Conservation (phyloP, 2,329 filamentous ascomycete genomes). For the Simplicillium sp. region DNA sequence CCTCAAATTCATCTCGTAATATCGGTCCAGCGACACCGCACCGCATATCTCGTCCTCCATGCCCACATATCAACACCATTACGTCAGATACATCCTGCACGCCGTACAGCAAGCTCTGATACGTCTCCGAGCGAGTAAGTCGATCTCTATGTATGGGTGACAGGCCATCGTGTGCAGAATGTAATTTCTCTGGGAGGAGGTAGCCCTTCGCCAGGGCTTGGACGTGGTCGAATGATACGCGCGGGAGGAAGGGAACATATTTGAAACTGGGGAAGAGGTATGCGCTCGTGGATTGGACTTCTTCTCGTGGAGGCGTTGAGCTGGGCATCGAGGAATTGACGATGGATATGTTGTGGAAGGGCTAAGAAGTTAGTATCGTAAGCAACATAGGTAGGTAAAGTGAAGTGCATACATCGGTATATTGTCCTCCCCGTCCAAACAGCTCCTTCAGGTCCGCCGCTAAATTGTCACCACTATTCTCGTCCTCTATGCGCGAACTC, state of each 20-base stretch:
- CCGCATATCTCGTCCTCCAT: slow-evolving; percentile 69
- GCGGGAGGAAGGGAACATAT: slow-evolving; percentile 64
- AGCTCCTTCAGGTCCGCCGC: slow-evolving; percentile 64
- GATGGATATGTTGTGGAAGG: slow-evolving; percentile 72
- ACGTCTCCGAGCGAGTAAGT: slow-evolving; percentile 39
- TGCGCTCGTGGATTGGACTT: slow-evolving; percentile 49
- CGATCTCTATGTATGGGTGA: slow-evolving; percentile 48
- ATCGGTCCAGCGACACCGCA: slow-evolving; percentile 76
- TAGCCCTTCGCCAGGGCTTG: slow-evolving; percentile 54
- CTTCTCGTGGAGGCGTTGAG: slow-evolving; percentile 30
- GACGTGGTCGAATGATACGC: slow-evolving; percentile 45
- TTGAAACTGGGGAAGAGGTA: slow-evolving; percentile 79
- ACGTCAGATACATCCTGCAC: slow-evolving; percentile 58
- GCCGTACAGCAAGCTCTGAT: slow-evolving; percentile 38
- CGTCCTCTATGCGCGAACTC: slow-evolving; percentile 77
- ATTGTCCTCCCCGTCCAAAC: slow-evolving; percentile 55
- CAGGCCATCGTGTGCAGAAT: slow-evolving; percentile 50
- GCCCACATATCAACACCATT: slow-evolving; percentile 79
- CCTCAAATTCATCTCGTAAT: slow-evolving; percentile 60
- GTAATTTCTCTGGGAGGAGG: slow-evolving; percentile 53
- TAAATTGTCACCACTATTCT: slow-evolving; percentile 56
- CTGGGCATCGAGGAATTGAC: slow-evolving; percentile 68
- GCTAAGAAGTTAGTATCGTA: slow-evolving; percentile 39
- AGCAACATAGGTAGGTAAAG: too few relatives aligned
- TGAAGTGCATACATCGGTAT: slow-evolving; percentile 49